Conservation (phyloP, 495 filamentous ascomycete genomes). For the Penicillium flavigenum region DNA sequence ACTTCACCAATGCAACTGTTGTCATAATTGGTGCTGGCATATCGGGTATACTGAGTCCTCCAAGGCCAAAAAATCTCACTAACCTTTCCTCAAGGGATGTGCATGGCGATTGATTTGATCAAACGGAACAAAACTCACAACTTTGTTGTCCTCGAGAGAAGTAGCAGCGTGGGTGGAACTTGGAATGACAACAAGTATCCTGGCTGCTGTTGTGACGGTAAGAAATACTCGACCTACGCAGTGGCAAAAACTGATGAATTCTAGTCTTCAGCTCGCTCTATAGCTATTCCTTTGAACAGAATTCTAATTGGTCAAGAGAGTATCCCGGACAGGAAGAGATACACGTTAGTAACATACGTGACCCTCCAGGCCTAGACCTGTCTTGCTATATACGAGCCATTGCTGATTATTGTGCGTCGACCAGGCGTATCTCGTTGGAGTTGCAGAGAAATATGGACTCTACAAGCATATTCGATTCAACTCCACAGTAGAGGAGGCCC, state of each 20-base stretch:
- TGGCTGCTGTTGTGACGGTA: slow-evolving; percentile 54
- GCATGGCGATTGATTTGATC: slow-evolving; percentile 58
- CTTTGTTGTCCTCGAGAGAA: slow-evolving; percentile 56
- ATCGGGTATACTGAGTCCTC: slow-evolving; percentile 26
- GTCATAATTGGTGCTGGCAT: slow-evolving; percentile 57
- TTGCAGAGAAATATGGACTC: slow-evolving; percentile 60
- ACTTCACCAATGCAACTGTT: slow-evolving; percentile 47
- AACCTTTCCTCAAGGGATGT: slow-evolving; percentile 40
- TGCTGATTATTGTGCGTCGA: neutral
- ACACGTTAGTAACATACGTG: slow-evolving; percentile 38
- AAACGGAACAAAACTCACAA: slow-evolving; percentile 52
- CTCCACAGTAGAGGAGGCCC: slow-evolving; percentile 48
- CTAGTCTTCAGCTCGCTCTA: slow-evolving; percentile 53
- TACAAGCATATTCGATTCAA: slow-evolving; percentile 59
- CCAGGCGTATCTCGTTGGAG: slow-evolving; percentile 55
- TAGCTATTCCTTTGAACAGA: slow-evolving; percentile 67
- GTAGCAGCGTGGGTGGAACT: slow-evolving; percentile 54
- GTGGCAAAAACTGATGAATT: slow-evolving; percentile 7
- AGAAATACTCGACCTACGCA: neutral
- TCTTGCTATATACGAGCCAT: neutral
- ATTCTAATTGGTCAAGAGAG: slow-evolving; percentile 60
- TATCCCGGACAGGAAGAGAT: slow-evolving; percentile 67
- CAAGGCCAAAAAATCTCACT: neutral
- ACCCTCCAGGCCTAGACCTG: neutral
- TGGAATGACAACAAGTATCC: slow-evolving; percentile 58